Evolutionary conservation across 176 grass and related monocot genomes (phyloP).

Genomic region (Raddia guianensis): DNA sequence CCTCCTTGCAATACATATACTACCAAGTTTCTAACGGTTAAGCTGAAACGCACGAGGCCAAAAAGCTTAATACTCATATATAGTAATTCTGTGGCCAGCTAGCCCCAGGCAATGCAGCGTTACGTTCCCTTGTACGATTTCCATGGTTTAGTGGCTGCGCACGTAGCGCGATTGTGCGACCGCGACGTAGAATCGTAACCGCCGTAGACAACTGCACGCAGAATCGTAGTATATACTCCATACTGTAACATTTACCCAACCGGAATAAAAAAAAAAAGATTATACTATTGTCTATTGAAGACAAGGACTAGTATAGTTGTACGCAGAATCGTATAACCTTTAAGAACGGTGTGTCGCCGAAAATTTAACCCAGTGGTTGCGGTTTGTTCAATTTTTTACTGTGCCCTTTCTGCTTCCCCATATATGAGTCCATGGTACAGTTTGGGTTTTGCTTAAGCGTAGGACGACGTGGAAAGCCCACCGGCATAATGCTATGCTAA

Average conservation of each 20-base stretch:
- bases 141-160: constrained; percentile 12
- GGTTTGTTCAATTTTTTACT: background rate
- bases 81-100: background rate
- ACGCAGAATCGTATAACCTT: too few relatives aligned
- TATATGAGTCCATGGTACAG: background rate
- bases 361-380: too few relatives aligned
- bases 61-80: too few relatives aligned
- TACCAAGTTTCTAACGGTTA: too few relatives aligned
- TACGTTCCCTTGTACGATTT: background rate
- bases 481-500: background rate
- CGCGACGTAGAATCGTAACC: constrained; percentile 16
- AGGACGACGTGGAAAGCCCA: constrained; percentile 55
- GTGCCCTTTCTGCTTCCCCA: background rate
- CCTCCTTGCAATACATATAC: too few relatives aligned
- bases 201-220: background rate
- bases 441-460: background rate
- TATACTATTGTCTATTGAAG: too few relatives aligned
- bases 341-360: too few relatives aligned
- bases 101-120: background rate
- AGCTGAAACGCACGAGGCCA: too few relatives aligned
- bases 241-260: too few relatives aligned
- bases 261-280: too few relatives aligned
- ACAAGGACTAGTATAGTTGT: too few relatives aligned
- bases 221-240: too few relatives aligned
- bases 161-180: constrained; percentile 20